Conservation (phyloP, 176 grass and related monocot species). For the Guadua angustifolia region DNA sequence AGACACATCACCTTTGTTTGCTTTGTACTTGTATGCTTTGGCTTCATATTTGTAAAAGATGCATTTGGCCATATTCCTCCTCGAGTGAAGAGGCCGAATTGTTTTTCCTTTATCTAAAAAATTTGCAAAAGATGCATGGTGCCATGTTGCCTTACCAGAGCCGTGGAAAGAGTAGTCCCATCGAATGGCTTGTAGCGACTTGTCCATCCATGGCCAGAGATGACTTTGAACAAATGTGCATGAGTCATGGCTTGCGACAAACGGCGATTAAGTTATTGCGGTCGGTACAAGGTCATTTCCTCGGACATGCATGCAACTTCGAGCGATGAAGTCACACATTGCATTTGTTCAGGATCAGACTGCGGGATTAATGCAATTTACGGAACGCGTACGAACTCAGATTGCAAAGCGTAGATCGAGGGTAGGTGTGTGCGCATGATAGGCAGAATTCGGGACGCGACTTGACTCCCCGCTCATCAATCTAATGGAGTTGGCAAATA, state of each 20-base stretch:
- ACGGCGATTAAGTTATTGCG: neutral
- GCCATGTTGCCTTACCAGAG: neutral
- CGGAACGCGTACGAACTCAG: neutral
- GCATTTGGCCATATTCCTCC: too few species aligned
- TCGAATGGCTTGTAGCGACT: neutral
- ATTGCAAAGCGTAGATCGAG: neutral
- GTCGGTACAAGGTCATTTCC: neutral
- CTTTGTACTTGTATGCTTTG: slow-evolving; percentile 21
- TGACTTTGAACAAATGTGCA: neutral
- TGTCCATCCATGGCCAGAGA: neutral
- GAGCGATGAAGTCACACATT: too few species aligned
- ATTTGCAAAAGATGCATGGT: neutral
- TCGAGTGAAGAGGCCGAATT: too few species aligned
- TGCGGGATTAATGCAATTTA: neutral
- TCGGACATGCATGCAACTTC: too few species aligned
- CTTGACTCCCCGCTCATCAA: too few species aligned
- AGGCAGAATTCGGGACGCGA: too few species aligned
- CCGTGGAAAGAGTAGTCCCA: neutral
- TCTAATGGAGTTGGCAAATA: too few species aligned
- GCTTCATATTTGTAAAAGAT: too few species aligned
- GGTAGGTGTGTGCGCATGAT: neutral
- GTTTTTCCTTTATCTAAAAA: too few species aligned
- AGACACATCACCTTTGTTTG: neutral
- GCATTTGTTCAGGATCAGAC: too few species aligned
- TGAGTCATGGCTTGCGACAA: neutral